Percentiles rank a stretch among this genome's conserved stretches.
These are phyloP conservation scores for Tricholoma flavovirens DNA, from an alignment of 768 basidiomycete species.

Conservation along the genomic window DNA sequence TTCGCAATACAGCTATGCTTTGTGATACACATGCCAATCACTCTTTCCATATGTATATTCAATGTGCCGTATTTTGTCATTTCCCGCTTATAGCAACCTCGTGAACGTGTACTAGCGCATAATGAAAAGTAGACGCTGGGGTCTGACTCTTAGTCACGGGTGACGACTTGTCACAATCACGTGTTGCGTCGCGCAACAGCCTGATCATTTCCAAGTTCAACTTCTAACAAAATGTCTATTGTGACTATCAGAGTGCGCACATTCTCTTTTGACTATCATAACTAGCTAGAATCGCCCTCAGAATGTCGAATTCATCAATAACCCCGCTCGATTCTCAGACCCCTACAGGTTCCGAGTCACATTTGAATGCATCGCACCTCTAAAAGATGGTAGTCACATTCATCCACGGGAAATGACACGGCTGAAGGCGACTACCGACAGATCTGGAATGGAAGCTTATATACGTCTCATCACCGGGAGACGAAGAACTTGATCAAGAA, in stretches of 20 bases:
- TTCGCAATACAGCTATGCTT: background rate
- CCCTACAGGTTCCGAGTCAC: conserved; percentile 91
- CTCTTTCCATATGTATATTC: background rate
- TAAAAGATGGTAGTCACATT: conserved; percentile 68
- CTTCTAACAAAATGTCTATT: conserved; percentile 47
- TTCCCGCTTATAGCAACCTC: too few relatives aligned
- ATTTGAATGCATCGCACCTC: conserved; percentile 91
- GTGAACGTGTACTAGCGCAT: too few relatives aligned
- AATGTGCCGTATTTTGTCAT: too few relatives aligned
- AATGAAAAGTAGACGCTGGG: conserved; percentile 5
- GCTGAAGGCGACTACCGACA: conserved; percentile 21
- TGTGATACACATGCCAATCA: background rate
- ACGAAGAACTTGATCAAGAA: conserved; percentile 92
- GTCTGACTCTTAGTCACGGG: conserved; percentile 9
- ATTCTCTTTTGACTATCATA: background rate
- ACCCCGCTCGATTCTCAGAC: conserved; percentile 88
- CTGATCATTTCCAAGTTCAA: background rate
- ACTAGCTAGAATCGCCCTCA: conserved; percentile 19
- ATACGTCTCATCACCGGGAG: conserved; percentile 91
- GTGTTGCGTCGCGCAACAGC: conserved; percentile 20
- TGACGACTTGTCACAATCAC: conserved; percentile 10
- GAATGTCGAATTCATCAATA: conserved; percentile 90
- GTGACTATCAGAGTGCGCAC: conserved; percentile 60
- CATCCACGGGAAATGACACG: background rate
- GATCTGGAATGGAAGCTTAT: conserved; percentile 98